Evolutionary conservation across 345 rosid species (phyloP).

Genomic region (Salix viminalis): DNA sequence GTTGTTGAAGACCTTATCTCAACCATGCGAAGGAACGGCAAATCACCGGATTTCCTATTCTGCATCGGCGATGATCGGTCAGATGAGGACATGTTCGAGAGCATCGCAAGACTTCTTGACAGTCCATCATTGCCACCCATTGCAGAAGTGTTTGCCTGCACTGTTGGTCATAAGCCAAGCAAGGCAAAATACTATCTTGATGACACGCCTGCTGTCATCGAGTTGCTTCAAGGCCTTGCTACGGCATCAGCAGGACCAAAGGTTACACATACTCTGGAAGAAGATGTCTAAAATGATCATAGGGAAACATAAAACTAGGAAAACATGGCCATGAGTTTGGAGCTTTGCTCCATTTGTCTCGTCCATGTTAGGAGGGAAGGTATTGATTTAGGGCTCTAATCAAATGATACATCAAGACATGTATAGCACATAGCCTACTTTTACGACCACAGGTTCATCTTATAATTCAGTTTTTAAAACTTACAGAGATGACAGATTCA

Average conservation of each 20-base stretch:
- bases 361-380: background rate
- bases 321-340: background rate
- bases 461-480: background rate
- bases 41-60: constrained; percentile 60
- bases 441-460: constrained; percentile 12
- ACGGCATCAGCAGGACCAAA: constrained; percentile 25
- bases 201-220: constrained; percentile 55
- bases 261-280: background rate
- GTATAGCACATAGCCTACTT: constrained; percentile 13
- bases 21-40: constrained; percentile 42
- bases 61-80: constrained; percentile 84
- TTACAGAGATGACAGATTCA: background rate
- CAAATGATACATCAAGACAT: background rate
- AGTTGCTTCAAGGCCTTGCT: constrained; percentile 55
- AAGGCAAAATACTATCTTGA: constrained; percentile 80
- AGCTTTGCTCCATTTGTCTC: background rate
- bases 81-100: constrained; percentile 85
- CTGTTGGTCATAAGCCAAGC: constrained; percentile 86
- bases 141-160: constrained; percentile 64
- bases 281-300: background rate
- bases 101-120: constrained; percentile 34
- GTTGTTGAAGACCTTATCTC: constrained; percentile 61
- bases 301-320: background rate
- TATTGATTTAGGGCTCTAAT: background rate
- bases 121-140: constrained; percentile 41